Conservation (phyloP, 2,329 filamentous ascomycete species). For the Neonectria faginata region DNA sequence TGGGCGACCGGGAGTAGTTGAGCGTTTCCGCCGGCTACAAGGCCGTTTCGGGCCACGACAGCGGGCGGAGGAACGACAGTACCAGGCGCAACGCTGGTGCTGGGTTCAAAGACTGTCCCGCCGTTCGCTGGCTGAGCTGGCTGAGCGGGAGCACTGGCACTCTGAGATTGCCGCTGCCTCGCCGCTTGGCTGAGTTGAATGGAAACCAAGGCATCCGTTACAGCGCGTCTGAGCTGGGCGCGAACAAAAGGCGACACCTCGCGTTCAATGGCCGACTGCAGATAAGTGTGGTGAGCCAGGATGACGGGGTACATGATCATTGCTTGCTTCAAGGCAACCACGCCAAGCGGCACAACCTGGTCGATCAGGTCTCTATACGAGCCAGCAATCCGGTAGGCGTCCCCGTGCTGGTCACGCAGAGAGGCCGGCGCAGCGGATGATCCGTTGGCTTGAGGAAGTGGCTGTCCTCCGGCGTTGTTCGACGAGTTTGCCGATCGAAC, state of each 20-base stretch:
- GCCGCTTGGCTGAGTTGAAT: conserved; percentile 59
- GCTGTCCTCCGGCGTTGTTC: conserved; percentile 15
- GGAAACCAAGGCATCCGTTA: conserved; percentile 59
- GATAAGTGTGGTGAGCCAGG: conserved; percentile 59
- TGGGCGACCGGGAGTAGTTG: conserved; percentile 19
- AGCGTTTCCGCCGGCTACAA: conserved; percentile 9
- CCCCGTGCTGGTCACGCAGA: conserved; percentile 42
- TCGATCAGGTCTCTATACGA: conserved; percentile 66
- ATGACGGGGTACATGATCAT: conserved; percentile 62
- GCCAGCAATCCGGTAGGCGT: conserved; percentile 49
- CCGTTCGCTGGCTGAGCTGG: not conserved
- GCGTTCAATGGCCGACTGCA: conserved; percentile 64
- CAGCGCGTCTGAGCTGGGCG: conserved; percentile 62
- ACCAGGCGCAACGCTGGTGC: conserved; percentile 1
- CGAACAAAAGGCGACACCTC: conserved; percentile 61
- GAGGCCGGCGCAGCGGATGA: conserved; percentile 34
- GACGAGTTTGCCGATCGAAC: conserved; percentile 20
- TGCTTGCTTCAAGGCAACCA: conserved; percentile 58
- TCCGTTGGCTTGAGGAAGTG: conserved; percentile 26
- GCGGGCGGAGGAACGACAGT: conserved; percentile 15
- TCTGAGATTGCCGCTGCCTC: conserved; percentile 38
- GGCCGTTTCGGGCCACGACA: conserved; percentile 13
- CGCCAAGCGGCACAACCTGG: conserved; percentile 62
- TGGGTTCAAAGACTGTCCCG: conserved; percentile 15
- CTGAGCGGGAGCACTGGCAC: conserved; percentile 1